Conservation (phyloP, 2,329 filamentous ascomycete species). For the Trichoderma asperellum region DNA sequence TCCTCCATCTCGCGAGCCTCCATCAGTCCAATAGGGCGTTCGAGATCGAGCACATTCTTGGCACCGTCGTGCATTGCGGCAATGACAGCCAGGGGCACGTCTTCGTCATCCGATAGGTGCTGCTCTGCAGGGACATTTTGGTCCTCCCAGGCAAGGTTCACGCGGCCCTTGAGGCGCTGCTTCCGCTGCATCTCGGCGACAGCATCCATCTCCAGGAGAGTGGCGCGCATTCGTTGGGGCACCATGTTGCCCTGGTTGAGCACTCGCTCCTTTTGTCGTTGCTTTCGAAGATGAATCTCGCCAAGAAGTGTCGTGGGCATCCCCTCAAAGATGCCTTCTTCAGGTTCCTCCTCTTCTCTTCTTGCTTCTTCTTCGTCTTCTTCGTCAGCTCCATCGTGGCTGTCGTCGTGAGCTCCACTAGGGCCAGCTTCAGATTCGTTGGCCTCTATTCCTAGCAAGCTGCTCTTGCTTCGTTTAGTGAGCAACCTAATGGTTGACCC, state of each 20-base stretch:
- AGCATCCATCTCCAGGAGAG: constrained; percentile 85
- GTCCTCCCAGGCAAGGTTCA: constrained; percentile 91
- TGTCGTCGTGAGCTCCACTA: constrained; percentile 34
- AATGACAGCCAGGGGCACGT: constrained; percentile 84
- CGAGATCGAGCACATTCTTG: constrained; percentile 57
- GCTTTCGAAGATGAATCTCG: constrained; percentile 88
- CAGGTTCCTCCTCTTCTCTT: constrained; percentile 51
- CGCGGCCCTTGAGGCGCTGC: constrained; percentile 71
- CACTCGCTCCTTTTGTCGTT: constrained; percentile 81
- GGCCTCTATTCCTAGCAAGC: constrained; percentile 38
- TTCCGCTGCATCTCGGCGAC: constrained; percentile 84
- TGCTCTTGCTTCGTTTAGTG: constrained; percentile 42
- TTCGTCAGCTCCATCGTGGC: constrained; percentile 33
- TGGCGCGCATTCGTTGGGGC: constrained; percentile 82
- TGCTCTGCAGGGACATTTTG: constrained; percentile 51
- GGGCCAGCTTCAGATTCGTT: constrained; percentile 31
- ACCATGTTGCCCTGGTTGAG: constrained; percentile 60
- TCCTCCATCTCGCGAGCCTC: constrained; percentile 86
- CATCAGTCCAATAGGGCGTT: constrained; percentile 73
- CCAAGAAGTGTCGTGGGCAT: constrained; percentile 89
- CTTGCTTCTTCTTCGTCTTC: constrained; percentile 46
- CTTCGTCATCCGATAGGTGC: constrained; percentile 69
- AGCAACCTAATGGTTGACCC: constrained; percentile 57
- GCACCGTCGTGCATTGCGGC: constrained; percentile 62
- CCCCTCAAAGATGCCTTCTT: constrained; percentile 62